These are phyloP conservation scores for Hypoxylon crocopeplum DNA, from an alignment of 495 filamentous ascomycete genomes.

Conservation along the genomic window DNA sequence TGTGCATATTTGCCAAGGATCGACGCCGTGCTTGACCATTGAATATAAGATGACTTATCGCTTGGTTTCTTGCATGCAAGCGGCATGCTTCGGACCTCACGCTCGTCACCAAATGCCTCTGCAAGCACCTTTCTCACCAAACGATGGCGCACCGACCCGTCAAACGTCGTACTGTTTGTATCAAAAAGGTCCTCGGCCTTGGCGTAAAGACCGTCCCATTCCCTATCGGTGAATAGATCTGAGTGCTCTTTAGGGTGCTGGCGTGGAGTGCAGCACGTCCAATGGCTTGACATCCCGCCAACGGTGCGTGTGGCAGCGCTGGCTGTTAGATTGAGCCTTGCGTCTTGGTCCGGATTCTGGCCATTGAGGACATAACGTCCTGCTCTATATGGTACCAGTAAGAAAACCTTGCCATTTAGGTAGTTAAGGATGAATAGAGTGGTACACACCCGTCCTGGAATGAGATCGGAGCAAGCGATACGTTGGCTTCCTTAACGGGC, in stretches of 20 bases:
- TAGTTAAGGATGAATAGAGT: neutral
- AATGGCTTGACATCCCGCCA: neutral
- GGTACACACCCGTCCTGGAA: neutral
- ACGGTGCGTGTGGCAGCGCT: conserved; percentile 1
- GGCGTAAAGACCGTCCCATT: neutral
- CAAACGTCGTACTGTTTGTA: neutral
- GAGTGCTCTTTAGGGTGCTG: neutral
- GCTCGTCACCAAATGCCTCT: neutral
- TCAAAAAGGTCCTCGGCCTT: neutral
- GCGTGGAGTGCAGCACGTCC: conserved; percentile 3
- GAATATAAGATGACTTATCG: neutral
- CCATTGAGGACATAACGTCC: neutral
- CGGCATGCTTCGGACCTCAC: neutral
- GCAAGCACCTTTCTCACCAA: neutral
- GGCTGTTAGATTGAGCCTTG: neutral
- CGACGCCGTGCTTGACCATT: neutral
- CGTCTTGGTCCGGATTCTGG: neutral
- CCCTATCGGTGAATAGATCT: neutral
- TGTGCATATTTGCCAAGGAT: neutral
- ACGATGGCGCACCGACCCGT: neutral
- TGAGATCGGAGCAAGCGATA: neutral
- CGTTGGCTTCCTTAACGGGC: neutral
- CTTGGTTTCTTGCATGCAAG: neutral
- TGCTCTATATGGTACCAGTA: neutral
- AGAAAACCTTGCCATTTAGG: no score